Conservation (phyloP, 1,284 basidiomycete species). For the Moesziomyces sp. region DNA sequence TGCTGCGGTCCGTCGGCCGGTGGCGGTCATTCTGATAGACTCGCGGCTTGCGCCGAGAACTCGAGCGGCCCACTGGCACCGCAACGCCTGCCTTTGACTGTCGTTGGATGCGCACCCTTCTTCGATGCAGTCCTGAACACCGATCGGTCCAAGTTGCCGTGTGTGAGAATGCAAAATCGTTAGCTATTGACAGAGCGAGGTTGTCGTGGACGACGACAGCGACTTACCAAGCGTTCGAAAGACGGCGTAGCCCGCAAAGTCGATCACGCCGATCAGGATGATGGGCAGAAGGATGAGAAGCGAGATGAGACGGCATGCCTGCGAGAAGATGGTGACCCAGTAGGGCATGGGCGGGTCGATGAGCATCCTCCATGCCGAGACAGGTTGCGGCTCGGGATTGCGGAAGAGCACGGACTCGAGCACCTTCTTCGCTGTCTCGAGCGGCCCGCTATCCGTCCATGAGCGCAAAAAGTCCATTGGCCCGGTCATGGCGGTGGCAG, state of each 20-base stretch:
- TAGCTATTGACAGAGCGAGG: background rate
- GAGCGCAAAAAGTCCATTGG: conserved; percentile 10
- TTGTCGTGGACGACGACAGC: no score
- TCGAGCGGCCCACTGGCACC: conserved; percentile 13
- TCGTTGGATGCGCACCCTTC: conserved; percentile 48
- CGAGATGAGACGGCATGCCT: conserved; percentile 43
- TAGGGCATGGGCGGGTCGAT: conserved; percentile 45
- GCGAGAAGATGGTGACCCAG: conserved; percentile 22
- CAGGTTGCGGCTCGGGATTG: conserved; percentile 25
- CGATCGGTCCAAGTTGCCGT: no score
- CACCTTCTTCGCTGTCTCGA: conserved; percentile 4
- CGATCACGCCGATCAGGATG: conserved; percentile 44
- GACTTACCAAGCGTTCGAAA: conserved; percentile 60
- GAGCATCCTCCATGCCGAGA: conserved; percentile 26
- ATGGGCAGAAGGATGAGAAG: conserved; percentile 54
- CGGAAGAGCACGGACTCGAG: conserved; percentile 37
- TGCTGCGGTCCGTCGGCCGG: conserved; percentile 40
- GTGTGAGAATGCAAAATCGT: background rate
- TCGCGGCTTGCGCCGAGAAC: conserved; percentile 21
- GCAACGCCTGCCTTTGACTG: conserved; percentile 18
- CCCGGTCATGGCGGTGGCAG: conserved; percentile 12
- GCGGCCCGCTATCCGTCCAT: conserved; percentile 6
- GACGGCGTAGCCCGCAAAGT: conserved; percentile 62
- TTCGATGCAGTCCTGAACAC: conserved; percentile 44
- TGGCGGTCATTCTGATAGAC: conserved; percentile 32